These are phyloP conservation scores for Tuber brumale DNA, from an alignment of 495 filamentous ascomycete species.

Conservation along the genomic window DNA sequence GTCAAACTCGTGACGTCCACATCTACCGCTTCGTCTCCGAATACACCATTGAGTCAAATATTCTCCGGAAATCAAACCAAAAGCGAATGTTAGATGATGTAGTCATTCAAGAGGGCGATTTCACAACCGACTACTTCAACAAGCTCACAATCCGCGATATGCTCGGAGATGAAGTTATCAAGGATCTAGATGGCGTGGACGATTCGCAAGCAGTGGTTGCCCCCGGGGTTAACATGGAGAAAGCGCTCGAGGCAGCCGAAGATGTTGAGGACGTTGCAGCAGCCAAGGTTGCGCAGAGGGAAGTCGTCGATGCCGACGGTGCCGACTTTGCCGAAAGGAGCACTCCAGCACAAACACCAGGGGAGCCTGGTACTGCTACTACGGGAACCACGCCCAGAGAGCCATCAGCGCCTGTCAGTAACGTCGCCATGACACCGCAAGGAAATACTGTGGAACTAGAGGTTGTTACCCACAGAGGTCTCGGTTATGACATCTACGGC, in stretches of 20 bases:
- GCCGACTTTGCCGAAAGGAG: slow-evolving; percentile 81
- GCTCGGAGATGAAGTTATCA: slow-evolving; percentile 43
- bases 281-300: slow-evolving; percentile 78
- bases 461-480: slow-evolving; percentile 41
- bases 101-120: slow-evolving; percentile 96
- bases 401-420: slow-evolving; percentile 47
- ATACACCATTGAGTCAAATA: slow-evolving; percentile 98
- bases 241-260: slow-evolving; percentile 79
- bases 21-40: slow-evolving; percentile 97
- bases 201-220: slow-evolving; percentile 54
- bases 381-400: slow-evolving; percentile 26
- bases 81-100: slow-evolving; percentile 97
- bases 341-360: slow-evolving; percentile 45
- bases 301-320: slow-evolving; percentile 76
- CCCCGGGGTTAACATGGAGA: slow-evolving; percentile 74
- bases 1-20: slow-evolving; percentile 95
- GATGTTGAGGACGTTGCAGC: slow-evolving; percentile 87
- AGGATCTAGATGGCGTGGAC: slow-evolving; percentile 52
- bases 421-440: slow-evolving; percentile 44
- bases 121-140: slow-evolving; percentile 96
- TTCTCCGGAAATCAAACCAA: slow-evolving; percentile 89
- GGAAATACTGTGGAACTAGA: slow-evolving; percentile 42
- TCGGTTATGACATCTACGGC: slow-evolving; percentile 40
- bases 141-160: slow-evolving; percentile 67
- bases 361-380: slow-evolving; percentile 40